phyloP scores from a whole-genome alignment of 2,329 filamentous ascomycete species.

The Fusarium beomiforme region DNA sequence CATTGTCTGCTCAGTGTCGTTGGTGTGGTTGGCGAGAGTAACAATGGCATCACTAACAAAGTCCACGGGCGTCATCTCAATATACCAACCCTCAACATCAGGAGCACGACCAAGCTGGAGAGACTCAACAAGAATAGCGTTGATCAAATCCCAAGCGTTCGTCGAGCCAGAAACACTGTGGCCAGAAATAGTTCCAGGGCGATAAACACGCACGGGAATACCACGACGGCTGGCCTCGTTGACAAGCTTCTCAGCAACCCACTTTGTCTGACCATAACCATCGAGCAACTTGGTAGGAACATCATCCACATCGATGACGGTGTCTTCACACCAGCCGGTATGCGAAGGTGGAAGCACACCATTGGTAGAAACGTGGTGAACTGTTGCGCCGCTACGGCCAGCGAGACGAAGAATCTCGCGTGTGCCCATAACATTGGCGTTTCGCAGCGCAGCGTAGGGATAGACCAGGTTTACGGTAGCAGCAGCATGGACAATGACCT shows the following conservation, averaged over 20 bases:
- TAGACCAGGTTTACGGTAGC: conserved; percentile 85
- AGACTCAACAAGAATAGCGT: conserved; percentile 80
- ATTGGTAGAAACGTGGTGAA: conserved; percentile 84
- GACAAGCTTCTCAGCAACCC: conserved; percentile 81
- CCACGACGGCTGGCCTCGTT: conserved; percentile 74
- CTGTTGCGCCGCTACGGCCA: conserved; percentile 71
- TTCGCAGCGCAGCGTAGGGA: conserved; percentile 79
- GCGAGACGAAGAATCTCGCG: conserved; percentile 78
- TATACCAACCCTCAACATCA: conserved; percentile 77
- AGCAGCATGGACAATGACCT: conserved; percentile 81
- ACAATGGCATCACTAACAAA: conserved; percentile 81
- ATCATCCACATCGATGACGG: conserved; percentile 72
- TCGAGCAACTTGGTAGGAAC: conserved; percentile 76
- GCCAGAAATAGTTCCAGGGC: conserved; percentile 81
- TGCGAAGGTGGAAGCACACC: conserved; percentile 78
- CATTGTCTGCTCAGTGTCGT: conserved; percentile 69
- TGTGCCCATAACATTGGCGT: conserved; percentile 82
- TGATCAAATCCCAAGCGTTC: conserved; percentile 82
- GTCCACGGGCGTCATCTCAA: conserved; percentile 87
- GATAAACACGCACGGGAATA: conserved; percentile 75
- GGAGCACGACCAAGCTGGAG: conserved; percentile 76
- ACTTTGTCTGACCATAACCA: conserved; percentile 83
- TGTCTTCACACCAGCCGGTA: conserved; percentile 76
- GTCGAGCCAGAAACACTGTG: conserved; percentile 79
- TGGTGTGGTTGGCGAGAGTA: conserved; percentile 71